These are phyloP conservation scores for Diaporthe australafricana DNA, from an alignment of 2,329 filamentous ascomycete genomes.

Conservation along the genomic window DNA sequence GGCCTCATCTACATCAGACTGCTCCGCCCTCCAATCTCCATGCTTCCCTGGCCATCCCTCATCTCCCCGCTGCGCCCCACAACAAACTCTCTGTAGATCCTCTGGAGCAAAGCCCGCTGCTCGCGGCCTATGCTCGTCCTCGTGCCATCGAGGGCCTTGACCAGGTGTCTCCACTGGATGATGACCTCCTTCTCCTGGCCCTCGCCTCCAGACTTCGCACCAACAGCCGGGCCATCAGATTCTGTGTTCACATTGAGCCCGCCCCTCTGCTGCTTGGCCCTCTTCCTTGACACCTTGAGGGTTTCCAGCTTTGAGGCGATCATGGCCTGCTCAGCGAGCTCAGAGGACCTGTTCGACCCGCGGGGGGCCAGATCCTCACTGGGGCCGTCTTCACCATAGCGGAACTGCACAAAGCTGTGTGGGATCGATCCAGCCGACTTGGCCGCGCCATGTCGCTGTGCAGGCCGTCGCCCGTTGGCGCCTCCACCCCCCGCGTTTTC, in stretches of 20 bases:
- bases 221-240: not conserved
- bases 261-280: conserved; percentile 64
- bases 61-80: conserved; percentile 94
- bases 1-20: conserved; percentile 81
- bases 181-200: conserved; percentile 71
- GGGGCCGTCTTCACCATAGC: conserved; percentile 75
- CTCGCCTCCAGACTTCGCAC: conserved; percentile 37
- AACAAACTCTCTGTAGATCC: conserved; percentile 94
- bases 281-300: conserved; percentile 78
- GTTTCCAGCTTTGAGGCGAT: conserved; percentile 86
- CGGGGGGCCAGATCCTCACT: conserved; percentile 51
- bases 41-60: conserved; percentile 90
- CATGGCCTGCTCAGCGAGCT: conserved; percentile 79
- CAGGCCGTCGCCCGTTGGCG: conserved; percentile 47
- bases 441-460: conserved; percentile 23
- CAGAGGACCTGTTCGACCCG: conserved; percentile 62
- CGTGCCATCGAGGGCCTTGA: conserved; percentile 80
- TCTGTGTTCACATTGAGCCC: conserved; percentile 43
- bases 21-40: conserved; percentile 90
- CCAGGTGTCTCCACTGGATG: conserved; percentile 86
- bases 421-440: conserved; percentile 42
- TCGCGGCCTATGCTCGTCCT: conserved; percentile 84
- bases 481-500: conserved; percentile 49
- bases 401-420: conserved; percentile 83
- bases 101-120: conserved; percentile 78